Percentiles rank a stretch among this genome's conserved stretches.
These are phyloP conservation scores for Gynochthodes officinalis DNA, from an alignment of 257 asterid species.

Conservation along the genomic window DNA sequence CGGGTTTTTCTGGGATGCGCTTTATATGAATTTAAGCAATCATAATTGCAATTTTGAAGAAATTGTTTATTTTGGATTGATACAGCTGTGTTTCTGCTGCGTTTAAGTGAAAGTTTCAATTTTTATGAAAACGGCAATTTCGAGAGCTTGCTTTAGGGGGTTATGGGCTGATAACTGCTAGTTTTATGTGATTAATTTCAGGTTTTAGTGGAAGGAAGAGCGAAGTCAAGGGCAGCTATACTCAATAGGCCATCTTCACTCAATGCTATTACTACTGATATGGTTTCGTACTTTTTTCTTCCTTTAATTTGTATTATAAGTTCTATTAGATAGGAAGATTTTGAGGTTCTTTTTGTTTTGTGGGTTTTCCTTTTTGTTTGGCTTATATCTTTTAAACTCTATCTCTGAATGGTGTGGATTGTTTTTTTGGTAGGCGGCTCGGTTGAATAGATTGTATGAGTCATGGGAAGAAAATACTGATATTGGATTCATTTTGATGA, in stretches of 20 bases:
- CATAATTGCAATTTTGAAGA: neutral
- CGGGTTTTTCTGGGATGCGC: neutral
- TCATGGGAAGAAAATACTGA: conserved; percentile 96
- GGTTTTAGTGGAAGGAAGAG: conserved; percentile 93
- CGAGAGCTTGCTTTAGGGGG: neutral
- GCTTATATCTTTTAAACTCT: neutral
- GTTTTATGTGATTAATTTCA: conserved; percentile 23
- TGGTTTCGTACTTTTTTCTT: conserved; percentile 42
- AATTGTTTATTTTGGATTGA: neutral
- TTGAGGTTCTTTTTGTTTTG: neutral
- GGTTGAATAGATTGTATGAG: conserved; percentile 70
- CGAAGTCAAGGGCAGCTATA: conserved; percentile 79
- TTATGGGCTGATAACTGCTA: conserved; percentile 2
- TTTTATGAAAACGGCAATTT: conserved; percentile 4
- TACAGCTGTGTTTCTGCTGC: neutral
- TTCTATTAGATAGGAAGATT: conserved; percentile 5
- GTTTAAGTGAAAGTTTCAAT: conserved; percentile 3
- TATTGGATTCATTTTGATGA: conserved; percentile 89
- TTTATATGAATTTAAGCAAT: neutral
- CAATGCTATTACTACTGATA: conserved; percentile 74
- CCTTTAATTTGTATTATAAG: conserved; percentile 4
- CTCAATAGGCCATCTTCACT: conserved; percentile 82
- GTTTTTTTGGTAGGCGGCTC: conserved; percentile 49
- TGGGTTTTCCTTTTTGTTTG: neutral
- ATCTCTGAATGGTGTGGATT: neutral